Evolutionary conservation across 208 protist species (phyloP).

Genomic region (Crithidia thermophila): DNA sequence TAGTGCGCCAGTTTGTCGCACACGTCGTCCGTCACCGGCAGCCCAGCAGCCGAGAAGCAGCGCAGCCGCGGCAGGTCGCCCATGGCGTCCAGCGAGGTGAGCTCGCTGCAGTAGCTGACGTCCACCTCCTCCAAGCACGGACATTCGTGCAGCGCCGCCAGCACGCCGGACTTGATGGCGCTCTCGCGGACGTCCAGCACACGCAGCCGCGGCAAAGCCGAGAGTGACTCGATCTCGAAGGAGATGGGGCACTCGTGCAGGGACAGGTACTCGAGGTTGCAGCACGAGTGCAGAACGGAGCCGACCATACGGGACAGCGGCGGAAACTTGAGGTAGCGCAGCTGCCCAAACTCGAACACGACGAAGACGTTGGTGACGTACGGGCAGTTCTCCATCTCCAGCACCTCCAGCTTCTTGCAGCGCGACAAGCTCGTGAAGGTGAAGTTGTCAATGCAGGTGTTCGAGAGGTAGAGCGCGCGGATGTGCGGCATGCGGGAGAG

Average conservation of each 20-base stretch:
- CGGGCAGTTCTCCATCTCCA: slow-evolving; percentile 47
- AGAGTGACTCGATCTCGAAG: slow-evolving; percentile 29
- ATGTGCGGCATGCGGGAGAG: slow-evolving; percentile 39
- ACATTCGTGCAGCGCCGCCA: slow-evolving; percentile 18
- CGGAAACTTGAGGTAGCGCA: slow-evolving; percentile 36
- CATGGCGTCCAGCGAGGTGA: slow-evolving; percentile 24
- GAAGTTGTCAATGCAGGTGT: slow-evolving; percentile 48
- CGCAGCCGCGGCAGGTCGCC: slow-evolving; percentile 28
- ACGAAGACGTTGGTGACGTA: slow-evolving; percentile 40
- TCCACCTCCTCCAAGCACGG: slow-evolving; percentile 28
- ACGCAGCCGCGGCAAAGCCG: slow-evolving; percentile 22
- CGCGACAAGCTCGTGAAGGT: slow-evolving; percentile 42
- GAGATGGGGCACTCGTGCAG: slow-evolving; percentile 36
- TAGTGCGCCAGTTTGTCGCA: slow-evolving; percentile 18
- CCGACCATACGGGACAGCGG: slow-evolving; percentile 35
- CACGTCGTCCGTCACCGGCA: slow-evolving; percentile 28
- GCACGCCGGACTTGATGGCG: slow-evolving; percentile 20
- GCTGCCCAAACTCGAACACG: slow-evolving; percentile 34
- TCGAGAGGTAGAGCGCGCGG: slow-evolving; percentile 46
- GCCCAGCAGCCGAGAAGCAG: slow-evolving; percentile 24
- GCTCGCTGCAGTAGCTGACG: slow-evolving; percentile 24
- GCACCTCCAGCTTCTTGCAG: slow-evolving; percentile 41
- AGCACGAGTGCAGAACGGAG: slow-evolving; percentile 41
- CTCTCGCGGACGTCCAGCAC: slow-evolving; percentile 35
- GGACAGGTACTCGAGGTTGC: slow-evolving; percentile 34